Base-by-base conservation (phyloP, 2,329 filamentous ascomycete species). In the Epicoccum sorghinum region DNA sequence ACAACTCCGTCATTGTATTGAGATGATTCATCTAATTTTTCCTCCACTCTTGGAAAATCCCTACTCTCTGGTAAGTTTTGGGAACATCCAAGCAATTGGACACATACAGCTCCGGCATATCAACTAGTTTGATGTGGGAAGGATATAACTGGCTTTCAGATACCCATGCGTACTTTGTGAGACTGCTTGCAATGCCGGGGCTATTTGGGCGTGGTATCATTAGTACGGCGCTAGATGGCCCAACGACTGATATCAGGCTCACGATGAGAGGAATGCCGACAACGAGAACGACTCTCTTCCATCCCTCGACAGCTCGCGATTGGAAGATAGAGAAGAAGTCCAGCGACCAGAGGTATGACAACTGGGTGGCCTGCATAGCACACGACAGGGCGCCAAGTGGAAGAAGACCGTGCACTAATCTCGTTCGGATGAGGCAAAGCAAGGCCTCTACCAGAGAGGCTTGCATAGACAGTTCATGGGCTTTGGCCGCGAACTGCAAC, bases 391-490 rank as follows among this genome's bases (percentile, higher is more conserved):
- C 56, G 22, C 60, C 58, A 12, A 59, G 35, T 1, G 56, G 58
- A 4, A 65, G 10, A 23, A 42, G 47, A 4, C 46, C 43, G 8
- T 43, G 7, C 1, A 53, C n/a, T 1, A 46, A 8, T 22, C 52
- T 30, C 8, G n/a, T 18, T 3, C 57, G 56, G n/a, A 63, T 37
- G 9, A 60, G 38, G 22, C 27, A 35, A 3, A 63, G 30, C 0
- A 59, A 2, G 5, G 59, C 35, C 10, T 58, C 52, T 1, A 47
- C 46, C 12, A 63, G 38, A 0, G 60, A 63, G 1, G 49, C 51
- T n/a, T 65, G 60, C 52, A 65, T 63, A 1, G 60, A 41, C 2
- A 63, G 24, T 35, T 65, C 62, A 32, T 63, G 58, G n/a, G 61
- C 23, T 46, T 65, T 65, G 4, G 62, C 60, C 7, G 43, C 51